phyloP scores from a whole-genome alignment of 495 filamentous ascomycete genomes.

The Parmelia sp. region DNA sequence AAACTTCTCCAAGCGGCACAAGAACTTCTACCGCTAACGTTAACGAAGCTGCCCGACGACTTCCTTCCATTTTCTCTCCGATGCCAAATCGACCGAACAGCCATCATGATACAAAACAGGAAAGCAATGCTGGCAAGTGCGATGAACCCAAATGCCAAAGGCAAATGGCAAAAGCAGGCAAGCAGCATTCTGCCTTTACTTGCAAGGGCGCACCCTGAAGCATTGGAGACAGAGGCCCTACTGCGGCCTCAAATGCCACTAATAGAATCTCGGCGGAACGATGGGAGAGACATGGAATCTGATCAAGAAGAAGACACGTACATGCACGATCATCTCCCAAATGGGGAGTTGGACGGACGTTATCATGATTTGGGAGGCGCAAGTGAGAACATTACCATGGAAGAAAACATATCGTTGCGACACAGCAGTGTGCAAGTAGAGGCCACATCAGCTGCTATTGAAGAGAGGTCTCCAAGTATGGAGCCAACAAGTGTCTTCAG shows the following conservation, averaged over 20 bases:
- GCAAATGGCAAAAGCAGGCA: constrained; percentile 48
- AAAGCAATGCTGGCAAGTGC: constrained; percentile 70
- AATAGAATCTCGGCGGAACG: constrained; percentile 25
- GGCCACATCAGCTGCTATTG: background rate
- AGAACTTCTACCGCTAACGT: constrained; percentile 53
- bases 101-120: constrained; percentile 60
- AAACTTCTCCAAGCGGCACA: constrained; percentile 44
- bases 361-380: background rate
- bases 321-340: background rate
- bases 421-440: background rate
- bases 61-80: constrained; percentile 58
- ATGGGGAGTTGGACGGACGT: background rate
- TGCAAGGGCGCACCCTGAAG: constrained; percentile 49
- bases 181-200: constrained; percentile 74
- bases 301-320: background rate
- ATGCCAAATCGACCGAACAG: constrained; percentile 67
- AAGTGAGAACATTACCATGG: background rate
- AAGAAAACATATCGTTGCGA: background rate
- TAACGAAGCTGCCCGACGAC: constrained; percentile 55
- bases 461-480: background rate
- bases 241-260: constrained; percentile 60
- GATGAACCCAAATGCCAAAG: constrained; percentile 61
- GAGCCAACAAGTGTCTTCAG: background rate
- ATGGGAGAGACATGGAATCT: background rate
- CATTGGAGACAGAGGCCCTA: constrained; percentile 63